Percentiles rank a stretch among this genome's conserved stretches.
These are phyloP conservation scores for Colletotrichum sojae DNA, from an alignment of 2,329 filamentous ascomycete genomes.

Conservation along the genomic window DNA sequence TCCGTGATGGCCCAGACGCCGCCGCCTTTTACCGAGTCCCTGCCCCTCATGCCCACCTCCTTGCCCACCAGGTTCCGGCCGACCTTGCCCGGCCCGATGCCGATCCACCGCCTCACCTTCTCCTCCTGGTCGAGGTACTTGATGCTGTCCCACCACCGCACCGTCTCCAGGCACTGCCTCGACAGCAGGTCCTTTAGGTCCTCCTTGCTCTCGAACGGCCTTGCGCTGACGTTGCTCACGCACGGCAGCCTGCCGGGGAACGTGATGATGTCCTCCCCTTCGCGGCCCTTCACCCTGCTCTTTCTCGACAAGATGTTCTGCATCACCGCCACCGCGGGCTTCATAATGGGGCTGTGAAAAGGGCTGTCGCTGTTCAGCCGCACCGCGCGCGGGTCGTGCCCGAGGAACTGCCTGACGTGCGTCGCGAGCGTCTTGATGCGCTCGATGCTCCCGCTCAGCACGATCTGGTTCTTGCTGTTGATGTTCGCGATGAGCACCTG, in stretches of 20 bases:
- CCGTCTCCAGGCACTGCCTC: slow-evolving; percentile 89
- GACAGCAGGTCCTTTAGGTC: slow-evolving; percentile 86
- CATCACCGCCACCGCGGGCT: slow-evolving; percentile 84
- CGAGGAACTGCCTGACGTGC: slow-evolving; percentile 89
- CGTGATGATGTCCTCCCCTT: slow-evolving; percentile 75
- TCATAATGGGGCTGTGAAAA: slow-evolving; percentile 94
- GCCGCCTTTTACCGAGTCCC: slow-evolving; percentile 85
- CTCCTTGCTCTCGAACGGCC: slow-evolving; percentile 80
- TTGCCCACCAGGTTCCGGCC: slow-evolving; percentile 94
- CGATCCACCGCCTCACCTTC: slow-evolving; percentile 87
- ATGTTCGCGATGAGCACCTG: slow-evolving; percentile 94
- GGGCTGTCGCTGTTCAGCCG: slow-evolving; percentile 88
- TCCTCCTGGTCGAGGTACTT: slow-evolving; percentile 88
- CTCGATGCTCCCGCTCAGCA: slow-evolving; percentile 88
- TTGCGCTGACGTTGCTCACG: slow-evolving; percentile 87
- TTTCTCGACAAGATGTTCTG: slow-evolving; percentile 73
- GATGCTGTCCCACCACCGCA: slow-evolving; percentile 95
- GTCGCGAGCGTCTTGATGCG: slow-evolving; percentile 85
- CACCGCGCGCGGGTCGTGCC: slow-evolving; percentile 91
- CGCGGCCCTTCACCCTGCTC: slow-evolving; percentile 66
- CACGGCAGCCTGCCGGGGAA: slow-evolving; percentile 84
- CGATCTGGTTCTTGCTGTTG: slow-evolving; percentile 97
- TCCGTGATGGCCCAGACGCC: slow-evolving; percentile 94
- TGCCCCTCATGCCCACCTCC: slow-evolving; percentile 88
- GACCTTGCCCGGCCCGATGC: slow-evolving; percentile 94